Evolutionary conservation across 371 early-diverging fungal species (phyloP), one percentile per base, ranked within the genome.

Genomic region (Quaeritorhiza haematococci): DNA sequence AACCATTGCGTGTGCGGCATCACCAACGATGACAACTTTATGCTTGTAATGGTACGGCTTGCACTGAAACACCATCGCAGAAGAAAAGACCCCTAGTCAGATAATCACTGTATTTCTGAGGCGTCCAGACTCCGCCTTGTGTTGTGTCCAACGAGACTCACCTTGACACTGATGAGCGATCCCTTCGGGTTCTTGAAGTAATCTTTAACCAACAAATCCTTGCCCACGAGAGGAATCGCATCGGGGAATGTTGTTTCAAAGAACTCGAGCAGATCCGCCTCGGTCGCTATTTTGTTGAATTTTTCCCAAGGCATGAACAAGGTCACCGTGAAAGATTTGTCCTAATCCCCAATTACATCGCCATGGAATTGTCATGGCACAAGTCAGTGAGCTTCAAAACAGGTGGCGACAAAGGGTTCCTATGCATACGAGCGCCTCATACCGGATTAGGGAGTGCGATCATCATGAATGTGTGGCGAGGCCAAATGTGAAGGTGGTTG

Each of bases 1-100:
- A 0, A 98, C 96, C 94, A 96, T 96, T 26, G 93, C 90, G 64
- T 98, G 98, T 0, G 98, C 94, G 0, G 98, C 93, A 67, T 98
- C 98, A 27, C 98, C 98, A 33, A 98, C 64, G 33, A 96, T 87
- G 15, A 96, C 76, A 0, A 77, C 84, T 7, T 77, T 80, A 52
- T 85, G 79, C 43, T 80, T 72, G 71, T 88, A 86, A 56, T 94
- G 83, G 66, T 94, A 91, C 3, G 95, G 96, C 44, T 83, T 78
- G 53, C 92, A 89, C 85, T 85, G 55, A 19, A 33, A 3, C 48
- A 49, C 7, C 3, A 21, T 58, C 26, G 51, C 44, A 41, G 34
- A 57, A 0, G 43, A 17, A 34, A n/a, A 35, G 28, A n/a, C 7
- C 6, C 2, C 17, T 8, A 64, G 17, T 41, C 17, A 26, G n/a